These are phyloP conservation scores for Hyphopichia buzzinii DNA, from an alignment of 1,139 yeast genomes.

Conservation along the genomic window DNA sequence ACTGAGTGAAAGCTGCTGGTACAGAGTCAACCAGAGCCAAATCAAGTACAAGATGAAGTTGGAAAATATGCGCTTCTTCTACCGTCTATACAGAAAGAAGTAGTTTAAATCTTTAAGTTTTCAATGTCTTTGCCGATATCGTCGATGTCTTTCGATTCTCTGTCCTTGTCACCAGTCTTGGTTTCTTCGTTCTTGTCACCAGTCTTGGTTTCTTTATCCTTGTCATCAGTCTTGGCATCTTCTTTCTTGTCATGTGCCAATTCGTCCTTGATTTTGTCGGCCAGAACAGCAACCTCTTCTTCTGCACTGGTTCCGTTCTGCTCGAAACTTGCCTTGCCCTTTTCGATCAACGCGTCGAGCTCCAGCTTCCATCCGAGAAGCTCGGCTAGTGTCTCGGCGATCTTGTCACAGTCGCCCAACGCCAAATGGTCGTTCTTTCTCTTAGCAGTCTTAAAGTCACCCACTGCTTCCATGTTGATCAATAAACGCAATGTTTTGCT, in stretches of 20 bases:
- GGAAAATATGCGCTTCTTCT: constrained; percentile 86
- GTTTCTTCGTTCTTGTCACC: too few relatives aligned
- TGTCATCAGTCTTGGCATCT: constrained; percentile 1
- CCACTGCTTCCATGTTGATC: constrained; percentile 75
- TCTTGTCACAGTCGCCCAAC: constrained; percentile 61
- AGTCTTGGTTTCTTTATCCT: constrained; percentile 4
- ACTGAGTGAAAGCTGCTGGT: constrained; percentile 80
- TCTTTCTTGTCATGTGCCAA: constrained; percentile 1
- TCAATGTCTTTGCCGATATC: neutral
- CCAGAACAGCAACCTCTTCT: constrained; percentile 5
- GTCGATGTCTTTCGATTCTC: too few relatives aligned
- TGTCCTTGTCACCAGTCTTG: too few relatives aligned
- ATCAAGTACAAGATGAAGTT: constrained; percentile 66
- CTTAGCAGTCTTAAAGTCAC: constrained; percentile 52
- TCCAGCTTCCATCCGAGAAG: constrained; percentile 66
- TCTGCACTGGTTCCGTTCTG: constrained; percentile 1
- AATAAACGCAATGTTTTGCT: constrained; percentile 54
- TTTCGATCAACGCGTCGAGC: constrained; percentile 31
- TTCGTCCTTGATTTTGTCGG: constrained; percentile 7
- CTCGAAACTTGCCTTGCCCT: constrained; percentile 10
- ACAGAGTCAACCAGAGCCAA: constrained; percentile 55
- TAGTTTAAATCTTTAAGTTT: constrained; percentile 10
- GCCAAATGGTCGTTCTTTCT: constrained; percentile 60
- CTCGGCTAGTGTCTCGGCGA: constrained; percentile 52
- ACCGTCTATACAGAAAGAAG: constrained; percentile 63